phyloP scores from a whole-genome alignment of 164 flowering plant species.

The Magnolia officinalis region DNA sequence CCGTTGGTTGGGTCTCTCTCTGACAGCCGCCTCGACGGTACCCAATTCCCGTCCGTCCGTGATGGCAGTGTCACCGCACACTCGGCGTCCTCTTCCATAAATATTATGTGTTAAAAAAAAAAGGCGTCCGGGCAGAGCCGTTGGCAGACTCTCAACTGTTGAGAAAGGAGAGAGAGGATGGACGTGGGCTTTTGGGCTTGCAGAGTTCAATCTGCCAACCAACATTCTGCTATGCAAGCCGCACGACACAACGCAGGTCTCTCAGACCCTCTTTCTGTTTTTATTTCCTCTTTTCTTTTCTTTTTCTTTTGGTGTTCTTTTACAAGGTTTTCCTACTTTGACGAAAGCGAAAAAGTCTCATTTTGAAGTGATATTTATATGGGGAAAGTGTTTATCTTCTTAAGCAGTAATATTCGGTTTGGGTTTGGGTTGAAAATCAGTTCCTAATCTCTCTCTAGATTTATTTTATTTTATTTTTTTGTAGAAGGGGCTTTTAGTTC shows the following conservation, averaged over 20 bases:
- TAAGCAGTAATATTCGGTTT: too few species aligned
- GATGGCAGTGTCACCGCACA: too few species aligned
- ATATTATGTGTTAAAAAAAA: too few species aligned
- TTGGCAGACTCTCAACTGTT: too few species aligned
- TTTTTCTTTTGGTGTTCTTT: background rate
- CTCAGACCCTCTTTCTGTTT: background rate
- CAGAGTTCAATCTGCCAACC: constrained; percentile 12
- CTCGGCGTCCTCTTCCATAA: too few species aligned
- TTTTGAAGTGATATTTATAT: background rate
- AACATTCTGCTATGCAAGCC: constrained; percentile 7
- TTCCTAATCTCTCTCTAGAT: background rate
- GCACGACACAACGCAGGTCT: constrained; percentile 8
- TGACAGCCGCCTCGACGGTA: too few species aligned
- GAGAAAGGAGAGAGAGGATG: background rate
- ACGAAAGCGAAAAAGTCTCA: too few species aligned
- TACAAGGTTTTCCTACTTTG: background rate
- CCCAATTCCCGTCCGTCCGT: too few species aligned
- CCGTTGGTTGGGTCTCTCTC: too few species aligned
- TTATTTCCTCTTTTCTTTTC: background rate
- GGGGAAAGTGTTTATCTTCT: background rate
- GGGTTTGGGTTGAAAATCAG: background rate
- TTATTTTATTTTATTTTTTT: too few species aligned
- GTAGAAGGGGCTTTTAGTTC: background rate
- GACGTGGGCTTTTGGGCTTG: constrained; percentile 11
- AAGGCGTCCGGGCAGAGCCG: too few species aligned